phyloP scores from a whole-genome alignment of 2,329 filamentous ascomycete genomes.

The Monascus ruber region DNA sequence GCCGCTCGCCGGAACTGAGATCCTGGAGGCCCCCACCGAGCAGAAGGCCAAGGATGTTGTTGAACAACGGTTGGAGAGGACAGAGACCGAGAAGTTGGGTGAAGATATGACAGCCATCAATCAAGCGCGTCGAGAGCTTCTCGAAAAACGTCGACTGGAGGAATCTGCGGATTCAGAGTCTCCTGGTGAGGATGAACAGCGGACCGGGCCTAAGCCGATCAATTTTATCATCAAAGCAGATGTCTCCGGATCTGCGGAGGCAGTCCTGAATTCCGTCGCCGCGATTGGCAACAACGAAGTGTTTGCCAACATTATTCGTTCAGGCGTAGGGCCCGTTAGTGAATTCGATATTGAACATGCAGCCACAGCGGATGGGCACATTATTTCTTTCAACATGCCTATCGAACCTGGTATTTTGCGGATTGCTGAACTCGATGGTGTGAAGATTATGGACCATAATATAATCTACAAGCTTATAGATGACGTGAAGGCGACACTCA shows the following conservation, averaged over 20 bases:
- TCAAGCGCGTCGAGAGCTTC: constrained; percentile 50
- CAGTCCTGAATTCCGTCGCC: constrained; percentile 64
- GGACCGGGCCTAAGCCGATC: constrained; percentile 44
- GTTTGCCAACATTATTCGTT: constrained; percentile 61
- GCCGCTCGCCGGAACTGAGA: constrained; percentile 74
- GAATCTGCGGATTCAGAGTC: constrained; percentile 12
- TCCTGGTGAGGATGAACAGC: constrained; percentile 18
- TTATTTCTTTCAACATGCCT: constrained; percentile 77
- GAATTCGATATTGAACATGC: constrained; percentile 89
- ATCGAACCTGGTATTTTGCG: constrained; percentile 57
- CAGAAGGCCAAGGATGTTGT: constrained; percentile 66
- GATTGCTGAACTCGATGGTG: constrained; percentile 58
- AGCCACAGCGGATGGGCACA: constrained; percentile 58
- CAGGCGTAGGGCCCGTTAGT: constrained; percentile 63
- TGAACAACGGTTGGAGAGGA: constrained; percentile 60
- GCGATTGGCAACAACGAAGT: constrained; percentile 80
- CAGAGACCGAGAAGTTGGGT: constrained; percentile 54
- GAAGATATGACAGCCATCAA: constrained; percentile 69
- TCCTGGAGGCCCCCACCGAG: constrained; percentile 72
- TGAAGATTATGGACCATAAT: constrained; percentile 72
- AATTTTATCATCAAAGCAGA: constrained; percentile 87
- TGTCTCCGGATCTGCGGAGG: constrained; percentile 87
- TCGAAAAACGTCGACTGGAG: constrained; percentile 35
- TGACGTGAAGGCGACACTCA: constrained; percentile 47
- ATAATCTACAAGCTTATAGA: constrained; percentile 45